Evolutionary conservation across 2,329 filamentous ascomycete genomes (phyloP).

Genomic region (Cladosporium oxysporum): DNA sequence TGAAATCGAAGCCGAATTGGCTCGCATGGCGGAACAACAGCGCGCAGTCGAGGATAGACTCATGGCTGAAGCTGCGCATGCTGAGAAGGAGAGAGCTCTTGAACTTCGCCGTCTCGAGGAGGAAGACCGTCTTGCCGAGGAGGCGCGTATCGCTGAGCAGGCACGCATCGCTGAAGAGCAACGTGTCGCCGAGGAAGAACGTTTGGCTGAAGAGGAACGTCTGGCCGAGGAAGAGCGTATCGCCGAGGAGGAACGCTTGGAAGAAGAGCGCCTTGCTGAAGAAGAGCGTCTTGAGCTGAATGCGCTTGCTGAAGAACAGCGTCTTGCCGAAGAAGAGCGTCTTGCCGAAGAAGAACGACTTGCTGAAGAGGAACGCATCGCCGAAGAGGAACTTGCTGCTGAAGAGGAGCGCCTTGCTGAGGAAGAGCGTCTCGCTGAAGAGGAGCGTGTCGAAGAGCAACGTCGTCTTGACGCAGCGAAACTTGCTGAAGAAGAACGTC

Average conservation of each 20-base stretch:
- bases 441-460: conserved; percentile 3
- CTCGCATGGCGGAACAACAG: conserved; percentile 34
- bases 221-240: conserved; percentile 12
- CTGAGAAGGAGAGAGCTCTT: conserved; percentile 12
- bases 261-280: conserved; percentile 9
- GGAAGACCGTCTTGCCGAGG: conserved; percentile 9
- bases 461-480: conserved; percentile 1
- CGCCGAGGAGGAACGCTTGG: background rate
- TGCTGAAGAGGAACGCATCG: background rate
- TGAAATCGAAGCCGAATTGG: conserved; percentile 38
- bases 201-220: conserved; percentile 5
- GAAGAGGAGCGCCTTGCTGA: conserved; percentile 8
- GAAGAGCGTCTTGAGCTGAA: conserved; percentile 1
- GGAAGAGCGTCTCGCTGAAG: conserved; percentile 3
- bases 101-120: conserved; percentile 4
- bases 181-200: conserved; percentile 7
- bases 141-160: background rate
- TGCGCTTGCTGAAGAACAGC: conserved; percentile 2
- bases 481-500: conserved; percentile 9
- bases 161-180: conserved; percentile 17
- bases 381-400: conserved; percentile 5
- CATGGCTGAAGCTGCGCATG: conserved; percentile 53
- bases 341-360: background rate
- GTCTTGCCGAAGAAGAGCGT: conserved; percentile 8
- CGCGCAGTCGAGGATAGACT: conserved; percentile 13